These are phyloP conservation scores for Xylariaceae sp. DNA, from an alignment of 2,329 filamentous ascomycete species.

Conservation along the genomic window DNA sequence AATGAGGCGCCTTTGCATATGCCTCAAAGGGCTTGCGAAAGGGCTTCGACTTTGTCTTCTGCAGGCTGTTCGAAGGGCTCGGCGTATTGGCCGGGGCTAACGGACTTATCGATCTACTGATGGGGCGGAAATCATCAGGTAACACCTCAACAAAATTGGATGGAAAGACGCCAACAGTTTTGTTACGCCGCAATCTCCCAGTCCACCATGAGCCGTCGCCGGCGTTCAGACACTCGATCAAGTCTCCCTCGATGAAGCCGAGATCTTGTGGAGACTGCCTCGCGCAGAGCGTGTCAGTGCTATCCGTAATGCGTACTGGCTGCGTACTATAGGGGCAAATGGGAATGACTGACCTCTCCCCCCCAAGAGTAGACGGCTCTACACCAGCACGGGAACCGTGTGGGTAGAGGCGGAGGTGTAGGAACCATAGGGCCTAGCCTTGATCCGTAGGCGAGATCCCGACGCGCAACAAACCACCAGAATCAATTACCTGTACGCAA, in stretches of 20 bases:
- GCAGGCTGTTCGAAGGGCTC: conserved; percentile 48
- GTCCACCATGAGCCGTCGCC: conserved; percentile 99
- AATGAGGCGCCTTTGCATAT: conserved; percentile 61
- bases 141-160: conserved; percentile 96
- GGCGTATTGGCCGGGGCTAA: conserved; percentile 53
- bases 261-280: conserved; percentile 79
- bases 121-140: conserved; percentile 76
- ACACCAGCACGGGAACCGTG: conserved; percentile 84
- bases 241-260: conserved; percentile 93
- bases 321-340: neutral
- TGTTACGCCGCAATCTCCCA: conserved; percentile 82
- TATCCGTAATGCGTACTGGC: neutral
- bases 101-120: conserved; percentile 55
- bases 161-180: conserved; percentile 85
- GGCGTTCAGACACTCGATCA: conserved; percentile 97
- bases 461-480: conserved; percentile 1
- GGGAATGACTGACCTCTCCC: conserved; percentile 58
- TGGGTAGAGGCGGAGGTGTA: conserved; percentile 59
- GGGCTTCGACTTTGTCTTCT: conserved; percentile 56
- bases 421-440: conserved; percentile 43
- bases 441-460: conserved; percentile 3
- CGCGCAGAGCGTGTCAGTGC: conserved; percentile 24
- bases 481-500: conserved; percentile 3
- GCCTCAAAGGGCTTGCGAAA: conserved; percentile 64
- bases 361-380: conserved; percentile 90